These are phyloP conservation scores for Aspergillus sp. DNA, from an alignment of 2,329 filamentous ascomycete species.

Conservation along the genomic window DNA sequence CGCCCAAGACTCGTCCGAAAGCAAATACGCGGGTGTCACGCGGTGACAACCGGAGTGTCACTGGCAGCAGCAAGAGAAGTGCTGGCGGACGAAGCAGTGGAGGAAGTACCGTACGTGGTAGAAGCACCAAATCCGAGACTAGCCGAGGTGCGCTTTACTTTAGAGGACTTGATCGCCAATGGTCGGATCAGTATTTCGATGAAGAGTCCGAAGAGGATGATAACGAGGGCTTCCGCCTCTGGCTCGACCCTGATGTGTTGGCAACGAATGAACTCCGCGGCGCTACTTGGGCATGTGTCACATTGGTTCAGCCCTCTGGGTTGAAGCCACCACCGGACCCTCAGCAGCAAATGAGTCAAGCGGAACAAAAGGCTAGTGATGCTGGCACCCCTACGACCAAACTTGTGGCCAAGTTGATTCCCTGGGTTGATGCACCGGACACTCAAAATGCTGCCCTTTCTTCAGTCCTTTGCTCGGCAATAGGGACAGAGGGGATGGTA, in stretches of 20 bases:
- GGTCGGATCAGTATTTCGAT: conserved; percentile 76
- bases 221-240: conserved; percentile 67
- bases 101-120: conserved; percentile 65
- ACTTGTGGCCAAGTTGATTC: conserved; percentile 70
- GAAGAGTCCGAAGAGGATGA: conserved; percentile 58
- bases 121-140: conserved; percentile 61
- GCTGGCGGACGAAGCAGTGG: conserved; percentile 64
- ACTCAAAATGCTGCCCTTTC: conserved; percentile 79
- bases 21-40: conserved; percentile 55
- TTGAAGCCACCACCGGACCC: conserved; percentile 70
- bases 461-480: conserved; percentile 68
- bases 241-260: conserved; percentile 79
- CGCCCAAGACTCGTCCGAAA: conserved; percentile 82
- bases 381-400: conserved; percentile 61
- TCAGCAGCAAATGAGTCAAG: conserved; percentile 65
- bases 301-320: conserved; percentile 79
- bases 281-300: conserved; percentile 74
- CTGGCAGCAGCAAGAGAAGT: conserved; percentile 76
- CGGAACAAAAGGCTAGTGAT: conserved; percentile 60
- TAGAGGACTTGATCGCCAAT: conserved; percentile 69
- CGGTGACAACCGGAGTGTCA: conserved; percentile 77
- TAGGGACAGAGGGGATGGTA: conserved; percentile 71
- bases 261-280: conserved; percentile 71
- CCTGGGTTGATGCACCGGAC: conserved; percentile 87
- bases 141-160: conserved; percentile 63